Conservation (phyloP, 1,139 yeast genomes). For the Hyphopichia pseudoburtonii region DNA sequence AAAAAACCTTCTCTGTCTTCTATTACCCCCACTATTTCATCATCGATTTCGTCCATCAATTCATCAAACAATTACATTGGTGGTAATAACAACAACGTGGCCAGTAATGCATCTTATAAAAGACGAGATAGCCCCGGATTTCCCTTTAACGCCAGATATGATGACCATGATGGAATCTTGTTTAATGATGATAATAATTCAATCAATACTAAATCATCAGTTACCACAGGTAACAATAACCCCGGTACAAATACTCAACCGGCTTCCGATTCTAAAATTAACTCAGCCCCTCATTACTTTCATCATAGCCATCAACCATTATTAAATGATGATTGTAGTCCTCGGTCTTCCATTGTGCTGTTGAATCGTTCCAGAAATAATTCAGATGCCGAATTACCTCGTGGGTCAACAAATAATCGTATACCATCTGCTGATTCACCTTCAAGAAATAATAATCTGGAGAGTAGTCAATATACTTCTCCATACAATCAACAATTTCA, state of each 20-base stretch:
- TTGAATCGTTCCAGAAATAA: slow-evolving; percentile 3
- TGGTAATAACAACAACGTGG: neutral
- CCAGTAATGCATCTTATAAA: neutral
- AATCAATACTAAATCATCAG: neutral
- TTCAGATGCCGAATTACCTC: slow-evolving; percentile 3
- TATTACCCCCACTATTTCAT: slow-evolving; percentile 1
- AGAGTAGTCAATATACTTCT: neutral
- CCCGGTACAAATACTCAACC: neutral
- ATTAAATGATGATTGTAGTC: slow-evolving; percentile 18
- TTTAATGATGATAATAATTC: slow-evolving; percentile 3
- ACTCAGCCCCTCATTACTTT: slow-evolving; percentile 8
- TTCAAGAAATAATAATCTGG: neutral
- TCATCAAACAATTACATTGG: neutral
- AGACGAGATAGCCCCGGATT: slow-evolving; percentile 5
- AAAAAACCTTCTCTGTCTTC: slow-evolving; percentile 1
- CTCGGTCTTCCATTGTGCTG: slow-evolving; percentile 26
- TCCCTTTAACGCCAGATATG: slow-evolving; percentile 8
- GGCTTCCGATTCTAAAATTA: neutral
- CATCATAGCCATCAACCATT: neutral
- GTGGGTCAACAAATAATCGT: too few species aligned
- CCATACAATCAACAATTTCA: neutral
- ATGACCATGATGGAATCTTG: slow-evolving; percentile 4
- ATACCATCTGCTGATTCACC: neutral
- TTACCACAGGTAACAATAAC: neutral
- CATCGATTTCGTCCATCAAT: neutral